Evolutionary conservation across 129 eudicot species (phyloP).

Genomic region (Centrapalus pauciflorus): DNA sequence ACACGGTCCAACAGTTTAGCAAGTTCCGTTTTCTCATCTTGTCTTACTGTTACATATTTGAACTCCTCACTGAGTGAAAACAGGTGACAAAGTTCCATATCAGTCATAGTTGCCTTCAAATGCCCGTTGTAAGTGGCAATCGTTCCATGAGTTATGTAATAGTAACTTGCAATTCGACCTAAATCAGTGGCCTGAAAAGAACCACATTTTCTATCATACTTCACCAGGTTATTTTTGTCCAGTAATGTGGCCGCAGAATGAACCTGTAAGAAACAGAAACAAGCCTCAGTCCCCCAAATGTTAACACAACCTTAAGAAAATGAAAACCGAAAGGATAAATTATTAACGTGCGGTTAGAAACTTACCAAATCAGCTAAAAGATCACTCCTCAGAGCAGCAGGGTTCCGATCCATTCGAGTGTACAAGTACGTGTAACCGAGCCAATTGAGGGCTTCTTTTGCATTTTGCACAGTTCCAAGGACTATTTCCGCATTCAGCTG

Average conservation of each 20-base stretch:
- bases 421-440: slow-evolving; percentile 75
- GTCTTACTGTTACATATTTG: slow-evolving; percentile 87
- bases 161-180: slow-evolving; percentile 97
- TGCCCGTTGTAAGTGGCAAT: slow-evolving; percentile 93
- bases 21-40: slow-evolving; percentile 95
- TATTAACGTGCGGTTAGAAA: background rate
- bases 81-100: slow-evolving; percentile 85
- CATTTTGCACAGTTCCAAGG: slow-evolving; percentile 91
- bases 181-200: slow-evolving; percentile 92
- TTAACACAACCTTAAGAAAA: background rate
- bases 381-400: slow-evolving; percentile 46
- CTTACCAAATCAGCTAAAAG: slow-evolving; percentile 79
- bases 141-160: slow-evolving; percentile 90
- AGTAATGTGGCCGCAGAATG: slow-evolving; percentile 85
- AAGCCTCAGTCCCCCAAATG: background rate
- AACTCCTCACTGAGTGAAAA: slow-evolving; percentile 98
- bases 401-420: slow-evolving; percentile 87
- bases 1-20: slow-evolving; percentile 92
- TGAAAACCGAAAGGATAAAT: background rate
- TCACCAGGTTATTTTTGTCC: slow-evolving; percentile 81
- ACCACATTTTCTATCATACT: slow-evolving; percentile 94
- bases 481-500: slow-evolving; percentile 95
- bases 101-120: slow-evolving; percentile 96
- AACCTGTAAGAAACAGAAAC: slow-evolving; percentile 41
- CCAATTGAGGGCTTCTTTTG: slow-evolving; percentile 91